Conservation (phyloP, 345 rosid genomes). For the Clausena lansium region DNA sequence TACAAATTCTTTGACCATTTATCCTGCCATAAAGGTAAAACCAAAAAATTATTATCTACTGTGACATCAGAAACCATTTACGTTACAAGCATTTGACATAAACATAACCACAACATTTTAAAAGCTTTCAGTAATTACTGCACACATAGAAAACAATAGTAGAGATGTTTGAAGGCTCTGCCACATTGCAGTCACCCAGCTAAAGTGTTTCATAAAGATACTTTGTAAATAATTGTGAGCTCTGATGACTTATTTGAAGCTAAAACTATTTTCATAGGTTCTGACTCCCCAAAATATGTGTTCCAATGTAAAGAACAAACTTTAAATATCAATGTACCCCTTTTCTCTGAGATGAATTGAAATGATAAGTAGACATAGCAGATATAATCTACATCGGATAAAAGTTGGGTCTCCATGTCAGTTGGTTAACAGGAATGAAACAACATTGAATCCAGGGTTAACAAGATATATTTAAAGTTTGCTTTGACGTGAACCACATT, state of each 20-base stretch:
- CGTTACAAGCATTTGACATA: neutral
- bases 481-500: neutral
- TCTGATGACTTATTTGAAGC: neutral
- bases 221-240: neutral
- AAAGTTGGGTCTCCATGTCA: neutral
- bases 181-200: neutral
- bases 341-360: neutral
- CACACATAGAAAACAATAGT: neutral
- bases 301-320: neutral
- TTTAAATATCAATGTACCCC: neutral
- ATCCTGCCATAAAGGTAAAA: constrained; percentile 19
- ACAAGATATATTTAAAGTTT: neutral
- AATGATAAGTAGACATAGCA: neutral
- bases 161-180: neutral
- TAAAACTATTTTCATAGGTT: constrained; percentile 3
- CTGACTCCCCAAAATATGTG: neutral
- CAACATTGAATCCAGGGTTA: neutral
- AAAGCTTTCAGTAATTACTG: neutral
- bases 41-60: neutral
- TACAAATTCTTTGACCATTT: constrained; percentile 40
- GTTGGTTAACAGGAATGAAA: neutral
- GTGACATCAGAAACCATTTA: constrained; percentile 2
- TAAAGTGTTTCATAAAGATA: neutral
- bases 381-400: neutral
- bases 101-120: neutral